These are phyloP conservation scores for Candida neerlandica DNA, from an alignment of 1,139 yeast species.

Conservation along the genomic window DNA sequence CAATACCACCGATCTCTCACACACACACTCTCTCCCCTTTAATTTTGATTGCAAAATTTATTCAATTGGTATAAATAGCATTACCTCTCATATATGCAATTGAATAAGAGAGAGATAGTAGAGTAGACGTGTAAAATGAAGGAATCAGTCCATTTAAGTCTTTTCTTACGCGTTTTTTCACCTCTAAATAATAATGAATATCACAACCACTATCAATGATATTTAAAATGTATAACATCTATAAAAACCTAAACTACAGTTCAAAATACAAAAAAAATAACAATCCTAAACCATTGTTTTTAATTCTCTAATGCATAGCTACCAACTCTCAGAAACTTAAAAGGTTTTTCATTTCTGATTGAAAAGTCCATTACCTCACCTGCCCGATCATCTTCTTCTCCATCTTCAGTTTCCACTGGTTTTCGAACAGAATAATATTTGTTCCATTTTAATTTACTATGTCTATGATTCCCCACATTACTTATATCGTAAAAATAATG, in stretches of 20 bases:
- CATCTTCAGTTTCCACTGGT: constrained; percentile 25
- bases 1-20: too few relatives aligned
- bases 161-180: too few relatives aligned
- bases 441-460: constrained; percentile 70
- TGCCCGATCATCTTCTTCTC: constrained; percentile 38
- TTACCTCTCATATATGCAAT: too few relatives aligned
- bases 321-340: constrained; percentile 66
- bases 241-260: background rate
- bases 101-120: too few relatives aligned
- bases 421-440: constrained; percentile 59
- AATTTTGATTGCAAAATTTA: constrained; percentile 7
- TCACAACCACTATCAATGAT: too few relatives aligned
- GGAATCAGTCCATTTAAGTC: too few relatives aligned
- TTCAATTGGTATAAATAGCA: too few relatives aligned
- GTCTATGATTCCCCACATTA: constrained; percentile 57
- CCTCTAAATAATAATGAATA: too few relatives aligned
- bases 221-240: background rate
- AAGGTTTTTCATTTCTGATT: constrained; percentile 72
- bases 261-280: too few relatives aligned
- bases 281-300: background rate
- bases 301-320: constrained; percentile 31
- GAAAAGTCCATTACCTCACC: constrained; percentile 59
- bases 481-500: constrained; percentile 61
- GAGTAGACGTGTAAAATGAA: too few relatives aligned
- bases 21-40: background rate